Conservation (phyloP, 2,329 filamentous ascomycete genomes). For the Pyricularia pennisetigena region DNA sequence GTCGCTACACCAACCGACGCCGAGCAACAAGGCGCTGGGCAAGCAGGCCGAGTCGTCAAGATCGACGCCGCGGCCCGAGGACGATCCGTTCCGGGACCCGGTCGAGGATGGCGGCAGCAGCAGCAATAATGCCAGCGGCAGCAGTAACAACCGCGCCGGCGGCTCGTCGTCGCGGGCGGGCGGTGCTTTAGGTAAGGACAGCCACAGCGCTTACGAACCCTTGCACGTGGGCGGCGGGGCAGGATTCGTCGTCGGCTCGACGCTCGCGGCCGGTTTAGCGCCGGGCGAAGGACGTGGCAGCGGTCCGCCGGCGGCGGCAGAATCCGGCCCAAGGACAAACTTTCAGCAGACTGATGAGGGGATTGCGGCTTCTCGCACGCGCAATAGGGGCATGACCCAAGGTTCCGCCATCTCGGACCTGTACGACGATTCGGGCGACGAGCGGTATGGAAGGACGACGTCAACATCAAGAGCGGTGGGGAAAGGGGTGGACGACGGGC, state of each 20-base stretch:
- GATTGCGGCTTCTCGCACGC: neutral
- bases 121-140: constrained; percentile 1
- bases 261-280: neutral
- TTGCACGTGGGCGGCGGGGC: constrained; percentile 12
- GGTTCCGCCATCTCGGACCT: neutral
- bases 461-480: neutral
- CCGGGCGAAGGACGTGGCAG: neutral
- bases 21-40: constrained; percentile 14
- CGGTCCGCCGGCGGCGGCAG: too few relatives aligned
- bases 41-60: constrained; percentile 10
- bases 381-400: constrained; percentile 3
- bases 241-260: constrained; percentile 10
- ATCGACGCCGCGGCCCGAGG: constrained; percentile 10
- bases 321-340: neutral
- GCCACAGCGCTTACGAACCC: neutral
- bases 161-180: neutral
- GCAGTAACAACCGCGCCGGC: neutral
- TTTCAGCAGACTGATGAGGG: neutral
- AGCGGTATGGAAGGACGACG: neutral
- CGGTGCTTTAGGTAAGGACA: neutral
- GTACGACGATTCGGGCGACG: constrained; percentile 1
- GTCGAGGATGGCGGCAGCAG: constrained; percentile 2
- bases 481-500: neutral
- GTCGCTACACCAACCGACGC: constrained; percentile 3
- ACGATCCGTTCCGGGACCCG: constrained; percentile 17